Percentiles rank a stretch among this genome's conserved stretches.
phyloP scores from a whole-genome alignment of 495 filamentous ascomycete genomes.

The Annulohypoxylon stygium region DNA sequence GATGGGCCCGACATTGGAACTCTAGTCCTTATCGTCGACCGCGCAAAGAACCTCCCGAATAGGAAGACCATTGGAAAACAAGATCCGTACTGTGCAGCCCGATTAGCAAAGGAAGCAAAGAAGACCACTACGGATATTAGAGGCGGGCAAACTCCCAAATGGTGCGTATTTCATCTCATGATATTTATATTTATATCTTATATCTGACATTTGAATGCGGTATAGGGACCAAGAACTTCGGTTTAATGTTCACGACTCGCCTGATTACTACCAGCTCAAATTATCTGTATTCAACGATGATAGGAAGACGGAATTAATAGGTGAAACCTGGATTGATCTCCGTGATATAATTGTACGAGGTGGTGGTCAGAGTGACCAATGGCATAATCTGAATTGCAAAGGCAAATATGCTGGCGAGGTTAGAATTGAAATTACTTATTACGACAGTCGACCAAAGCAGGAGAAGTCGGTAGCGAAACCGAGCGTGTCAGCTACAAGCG shows the following conservation, averaged over 20 bases:
- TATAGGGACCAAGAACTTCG: conserved; percentile 96
- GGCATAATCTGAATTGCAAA: conserved; percentile 87
- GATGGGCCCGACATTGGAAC: conserved; percentile 96
- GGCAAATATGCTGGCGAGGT: conserved; percentile 97
- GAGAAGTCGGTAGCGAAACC: conserved; percentile 71
- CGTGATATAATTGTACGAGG: conserved; percentile 84
- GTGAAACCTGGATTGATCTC: conserved; percentile 89
- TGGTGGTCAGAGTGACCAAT: conserved; percentile 91
- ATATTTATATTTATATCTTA: conserved; percentile 5
- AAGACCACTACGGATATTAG: conserved; percentile 95
- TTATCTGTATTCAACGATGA: conserved; percentile 98
- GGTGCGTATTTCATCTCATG: conserved; percentile 68
- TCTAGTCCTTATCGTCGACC: conserved; percentile 89
- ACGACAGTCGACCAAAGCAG: conserved; percentile 86
- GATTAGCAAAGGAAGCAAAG: conserved; percentile 96
- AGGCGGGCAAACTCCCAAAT: conserved; percentile 95
- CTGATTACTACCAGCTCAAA: conserved; percentile 94
- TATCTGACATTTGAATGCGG: conserved; percentile 26
- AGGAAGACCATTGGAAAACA: conserved; percentile 97
- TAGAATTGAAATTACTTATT: conserved; percentile 95
- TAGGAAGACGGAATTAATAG: conserved; percentile 94
- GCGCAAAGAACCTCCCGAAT: conserved; percentile 96
- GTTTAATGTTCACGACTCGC: conserved; percentile 94
- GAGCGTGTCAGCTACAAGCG: conserved; percentile 58
- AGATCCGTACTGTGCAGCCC: conserved; percentile 94